Base-by-base conservation (phyloP, 164 flowering plant species). In the Macadamia tetraphylla region DNA sequence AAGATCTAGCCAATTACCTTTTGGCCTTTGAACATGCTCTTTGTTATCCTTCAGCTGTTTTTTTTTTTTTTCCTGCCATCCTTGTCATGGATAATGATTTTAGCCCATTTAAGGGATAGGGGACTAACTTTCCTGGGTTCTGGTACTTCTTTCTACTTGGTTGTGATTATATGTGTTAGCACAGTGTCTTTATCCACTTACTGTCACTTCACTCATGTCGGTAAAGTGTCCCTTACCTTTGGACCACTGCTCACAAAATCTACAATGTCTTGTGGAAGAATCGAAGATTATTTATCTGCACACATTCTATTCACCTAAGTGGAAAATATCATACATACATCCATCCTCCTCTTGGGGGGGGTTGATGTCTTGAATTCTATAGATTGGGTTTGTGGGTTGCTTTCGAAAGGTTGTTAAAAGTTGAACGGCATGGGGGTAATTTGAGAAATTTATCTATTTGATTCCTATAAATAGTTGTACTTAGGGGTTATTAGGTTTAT, bases 201-300 rank as follows among this genome's bases (percentile, higher is more conserved):
- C 81, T 77, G 77, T 75, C 73, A 51, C 44, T 29, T 62, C 75
- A 74, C 77, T 75, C 72, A 73, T 78, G 84, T 74, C 75, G 77
- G 73, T 68, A 67, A 43, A 76, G 63, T 78, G 81, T 67, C 75
- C 70, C 64, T 43, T 42, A 73, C 18, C 51, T 66, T 60, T 64
- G 69, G 67, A 61, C 57, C 30, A 76, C 79, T 71, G 72, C 72
- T 70, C 63, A 64, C 70, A 66, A 15, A 62, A 51, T 56, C 62
- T 49, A 29, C 43, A 64, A 48, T 11, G 43, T 29, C 60, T 58
- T 31, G 43, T 29, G 1, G 43, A 31, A 32, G 6, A 60, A 32
- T 60, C 62, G n/a, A 60, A n/a, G 11, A 60, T 31, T 60, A 60
- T 31, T 32, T 31, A 3, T 31, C 3, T 60, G 40, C 43, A 32